Evolutionary conservation across 148 eudicot genomes (phyloP), one percentile per base, ranked within the genome.

Genomic region (Heliosperma pusillum): DNA sequence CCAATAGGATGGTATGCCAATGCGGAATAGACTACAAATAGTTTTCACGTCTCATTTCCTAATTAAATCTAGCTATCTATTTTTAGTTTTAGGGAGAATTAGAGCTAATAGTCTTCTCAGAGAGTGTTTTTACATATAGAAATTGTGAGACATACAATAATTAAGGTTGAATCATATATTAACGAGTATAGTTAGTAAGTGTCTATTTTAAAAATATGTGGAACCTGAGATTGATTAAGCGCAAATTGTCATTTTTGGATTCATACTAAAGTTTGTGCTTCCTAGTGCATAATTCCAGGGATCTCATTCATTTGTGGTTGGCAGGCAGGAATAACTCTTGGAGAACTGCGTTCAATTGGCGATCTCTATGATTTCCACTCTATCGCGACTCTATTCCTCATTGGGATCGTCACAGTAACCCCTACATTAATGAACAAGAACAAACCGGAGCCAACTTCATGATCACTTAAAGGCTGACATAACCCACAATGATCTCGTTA

Each of bases 311-410:
- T 53, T 29, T 77, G 29, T 53, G 13, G 20, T 13, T 33, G 75
- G 50, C 85, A 94, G 97, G 98, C 98, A 65, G 98, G 98, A 77
- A 83, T 94, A 73, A 86, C 98, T 67, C 97, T 94, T 2, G 93
- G 97, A 47, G 98, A 94, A 52, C 82, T 94, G 82, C 87, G 83
- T 7, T 90, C 98, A 21, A 50, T 94, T 13, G 90, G 92, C 3
- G 98, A 94, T 74, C 93, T 94, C 20, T 94, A 94, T 13, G 96
- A 94, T 71, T 76, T 91, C 69, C 86, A 90, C 24, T 94, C 98
- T 13, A 86, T 94, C 36, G 97, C 93, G 24, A 88, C 97, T n/a
- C 82, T 94, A 30, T 91, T 94, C 81, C 86, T 94, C 25, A 94
- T 94, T 19, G 98, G 98, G 25, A 76, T 90, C 20, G 87, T 94